A percentile compares a stretch with the other conserved stretches of the same genome.
Evolutionary conservation across 306 rosid genomes (phyloP).

Genomic region (Hylodesmum podocarpum): DNA sequence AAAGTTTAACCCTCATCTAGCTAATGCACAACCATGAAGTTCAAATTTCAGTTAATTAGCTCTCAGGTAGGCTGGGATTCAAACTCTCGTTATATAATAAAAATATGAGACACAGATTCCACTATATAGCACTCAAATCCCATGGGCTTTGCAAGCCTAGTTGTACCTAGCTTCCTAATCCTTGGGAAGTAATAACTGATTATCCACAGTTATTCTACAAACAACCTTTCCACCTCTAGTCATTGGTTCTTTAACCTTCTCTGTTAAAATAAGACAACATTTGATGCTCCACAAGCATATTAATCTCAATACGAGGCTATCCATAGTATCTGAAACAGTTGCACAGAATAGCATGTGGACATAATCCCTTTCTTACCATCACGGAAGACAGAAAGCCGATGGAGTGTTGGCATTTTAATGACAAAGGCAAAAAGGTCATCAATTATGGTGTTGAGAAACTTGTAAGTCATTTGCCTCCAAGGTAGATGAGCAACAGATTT

Average conservation of each 20-base stretch:
- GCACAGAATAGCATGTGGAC: slow-evolving; percentile 14
- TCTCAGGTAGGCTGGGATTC: not conserved
- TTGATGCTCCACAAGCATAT: not conserved
- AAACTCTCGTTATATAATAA: not conserved
- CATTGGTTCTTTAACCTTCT: not conserved
- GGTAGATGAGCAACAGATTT: slow-evolving; percentile 99
- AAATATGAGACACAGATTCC: not conserved
- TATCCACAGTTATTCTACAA: not conserved
- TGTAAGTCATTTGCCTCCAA: slow-evolving; percentile 99
- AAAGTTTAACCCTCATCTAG: not conserved
- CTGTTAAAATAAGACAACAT: not conserved
- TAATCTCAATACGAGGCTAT: not conserved
- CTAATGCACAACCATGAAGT: not conserved
- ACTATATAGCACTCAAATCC: not conserved
- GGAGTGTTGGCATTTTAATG: slow-evolving; percentile 95
- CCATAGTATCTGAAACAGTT: not conserved
- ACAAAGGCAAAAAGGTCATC: slow-evolving; percentile 98
- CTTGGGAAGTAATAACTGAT: not conserved
- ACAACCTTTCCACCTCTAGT: not conserved
- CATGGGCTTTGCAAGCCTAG: not conserved
- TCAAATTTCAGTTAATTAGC: not conserved
- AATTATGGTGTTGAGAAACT: slow-evolving; percentile 96
- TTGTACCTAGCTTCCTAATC: not conserved
- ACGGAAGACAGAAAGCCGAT: slow-evolving; percentile 97
- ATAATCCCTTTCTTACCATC: slow-evolving; percentile 69